Conservation (phyloP, 331 rosid genomes). For the Quercus lobata region DNA sequence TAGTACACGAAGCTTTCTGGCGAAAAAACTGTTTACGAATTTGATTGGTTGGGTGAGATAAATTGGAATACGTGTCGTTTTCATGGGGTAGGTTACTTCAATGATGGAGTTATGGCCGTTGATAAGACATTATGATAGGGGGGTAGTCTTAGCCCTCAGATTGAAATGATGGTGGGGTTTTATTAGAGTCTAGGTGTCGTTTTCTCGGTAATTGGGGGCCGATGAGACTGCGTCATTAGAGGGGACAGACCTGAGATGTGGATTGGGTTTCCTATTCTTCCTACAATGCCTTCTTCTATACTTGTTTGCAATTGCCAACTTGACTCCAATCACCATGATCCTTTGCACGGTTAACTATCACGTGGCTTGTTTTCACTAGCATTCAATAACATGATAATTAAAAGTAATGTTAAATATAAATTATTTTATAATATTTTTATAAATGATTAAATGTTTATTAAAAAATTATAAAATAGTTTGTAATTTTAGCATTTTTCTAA, state of each 20-base stretch:
- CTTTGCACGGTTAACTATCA: neutral
- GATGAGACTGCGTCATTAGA: constrained; percentile 35
- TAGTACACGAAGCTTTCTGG: constrained; percentile 10
- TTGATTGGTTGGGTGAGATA: constrained; percentile 4
- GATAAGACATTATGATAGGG: neutral
- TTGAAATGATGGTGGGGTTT: constrained; percentile 12
- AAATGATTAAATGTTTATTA: accelerated
- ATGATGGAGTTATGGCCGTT: constrained; percentile 16
- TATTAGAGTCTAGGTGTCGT: neutral
- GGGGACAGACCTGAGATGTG: constrained; percentile 32
- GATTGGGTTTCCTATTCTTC: neutral
- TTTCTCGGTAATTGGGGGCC: constrained; percentile 33
- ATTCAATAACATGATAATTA: no score
- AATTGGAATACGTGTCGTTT: neutral
- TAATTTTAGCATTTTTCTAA: no score
- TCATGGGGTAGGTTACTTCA: neutral
- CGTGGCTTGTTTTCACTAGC: neutral
- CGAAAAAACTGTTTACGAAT: neutral
- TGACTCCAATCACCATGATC: neutral
- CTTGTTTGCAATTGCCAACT: neutral
- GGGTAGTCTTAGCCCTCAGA: constrained; percentile 18
- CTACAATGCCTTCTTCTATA: neutral
- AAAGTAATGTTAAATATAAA: accelerated
- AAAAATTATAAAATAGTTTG: no score
- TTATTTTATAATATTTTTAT: no score